Percentiles rank a stretch among this genome's conserved stretches.
Evolutionary conservation across 2,329 filamentous ascomycete genomes (phyloP).

Genomic region (Teratosphaeria viscida): DNA sequence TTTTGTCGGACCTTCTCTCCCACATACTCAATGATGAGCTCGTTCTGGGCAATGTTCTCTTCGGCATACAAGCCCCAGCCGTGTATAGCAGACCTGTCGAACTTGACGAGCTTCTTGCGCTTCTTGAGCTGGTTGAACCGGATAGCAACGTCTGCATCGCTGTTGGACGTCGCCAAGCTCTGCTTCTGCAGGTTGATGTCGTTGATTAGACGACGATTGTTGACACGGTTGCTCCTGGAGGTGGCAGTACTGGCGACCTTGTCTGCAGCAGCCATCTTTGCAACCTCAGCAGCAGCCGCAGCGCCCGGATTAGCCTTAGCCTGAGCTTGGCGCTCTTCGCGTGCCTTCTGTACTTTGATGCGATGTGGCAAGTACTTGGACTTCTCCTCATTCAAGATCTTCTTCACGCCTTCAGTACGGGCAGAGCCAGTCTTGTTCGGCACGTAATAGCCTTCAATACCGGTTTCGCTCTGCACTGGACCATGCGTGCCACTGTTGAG

Average conservation of each 20-base stretch:
- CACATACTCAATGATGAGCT: constrained; percentile 99
- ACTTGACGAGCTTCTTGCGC: constrained; percentile 97
- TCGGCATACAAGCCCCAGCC: constrained; percentile 98
- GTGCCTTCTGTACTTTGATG: constrained; percentile 84
- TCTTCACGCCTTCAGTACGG: constrained; percentile 85
- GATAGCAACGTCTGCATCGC: constrained; percentile 74
- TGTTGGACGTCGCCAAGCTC: constrained; percentile 49
- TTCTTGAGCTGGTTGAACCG: constrained; percentile 99
- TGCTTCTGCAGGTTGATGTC: constrained; percentile 94
- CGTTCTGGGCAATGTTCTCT: constrained; percentile 92
- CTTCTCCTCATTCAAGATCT: constrained; percentile 94
- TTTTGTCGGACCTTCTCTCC: constrained; percentile 95
- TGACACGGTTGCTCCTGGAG: constrained; percentile 86
- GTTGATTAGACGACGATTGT: constrained; percentile 86
- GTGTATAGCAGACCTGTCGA: constrained; percentile 93
- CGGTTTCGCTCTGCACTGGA: constrained; percentile 41
- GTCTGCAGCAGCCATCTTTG: constrained; percentile 59
- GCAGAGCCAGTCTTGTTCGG: constrained; percentile 77
- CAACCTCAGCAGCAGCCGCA: constrained; percentile 53
- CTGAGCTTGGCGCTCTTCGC: constrained; percentile 79
- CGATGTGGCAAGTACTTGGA: constrained; percentile 96
- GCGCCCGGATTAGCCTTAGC: constrained; percentile 54
- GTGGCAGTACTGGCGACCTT: constrained; percentile 78
- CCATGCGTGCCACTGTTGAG: constrained; percentile 52
- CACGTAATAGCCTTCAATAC: constrained; percentile 65